Percentiles rank a stretch among this genome's conserved stretches.
Conservation (phyloP, 179 eudicot species). For the Drosera spatulata region DNA sequence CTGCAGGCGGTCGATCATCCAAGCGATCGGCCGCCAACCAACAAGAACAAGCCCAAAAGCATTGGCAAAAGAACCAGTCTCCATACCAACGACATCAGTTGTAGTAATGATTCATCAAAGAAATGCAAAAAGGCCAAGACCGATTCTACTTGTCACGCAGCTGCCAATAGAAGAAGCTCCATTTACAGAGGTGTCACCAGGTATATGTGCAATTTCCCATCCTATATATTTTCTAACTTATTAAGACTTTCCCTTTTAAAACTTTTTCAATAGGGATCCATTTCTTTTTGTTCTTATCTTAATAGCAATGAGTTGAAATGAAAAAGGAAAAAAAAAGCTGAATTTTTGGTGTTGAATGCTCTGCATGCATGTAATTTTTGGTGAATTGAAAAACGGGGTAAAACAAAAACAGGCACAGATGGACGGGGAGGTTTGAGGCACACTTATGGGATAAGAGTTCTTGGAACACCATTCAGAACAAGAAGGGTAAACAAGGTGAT, state of each 20-base stretch:
- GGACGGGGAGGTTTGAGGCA: slow-evolving; percentile 93
- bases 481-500: slow-evolving; percentile 84
- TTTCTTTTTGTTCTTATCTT: too few relatives aligned
- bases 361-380: slow-evolving; percentile 8
- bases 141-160: slow-evolving; percentile 1
- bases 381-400: not conserved
- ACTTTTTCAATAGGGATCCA: too few relatives aligned
- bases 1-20: slow-evolving; percentile 14
- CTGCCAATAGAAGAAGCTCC: slow-evolving; percentile 51
- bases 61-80: slow-evolving; percentile 9
- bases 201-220: slow-evolving; percentile 11
- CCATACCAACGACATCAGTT: slow-evolving; percentile 26
- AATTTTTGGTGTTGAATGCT: not conserved
- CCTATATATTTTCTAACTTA: not conserved
- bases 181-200: slow-evolving; percentile 86
- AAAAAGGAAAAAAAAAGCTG: too few relatives aligned
- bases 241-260: too few relatives aligned
- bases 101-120: not conserved
- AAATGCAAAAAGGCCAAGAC: not conserved
- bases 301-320: too few relatives aligned
- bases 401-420: slow-evolving; percentile 49
- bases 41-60: not conserved
- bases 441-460: slow-evolving; percentile 92
- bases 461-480: slow-evolving; percentile 69
- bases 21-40: not conserved